These are phyloP conservation scores for Pisolithus orientalis DNA, from an alignment of 768 basidiomycete species.

Conservation along the genomic window DNA sequence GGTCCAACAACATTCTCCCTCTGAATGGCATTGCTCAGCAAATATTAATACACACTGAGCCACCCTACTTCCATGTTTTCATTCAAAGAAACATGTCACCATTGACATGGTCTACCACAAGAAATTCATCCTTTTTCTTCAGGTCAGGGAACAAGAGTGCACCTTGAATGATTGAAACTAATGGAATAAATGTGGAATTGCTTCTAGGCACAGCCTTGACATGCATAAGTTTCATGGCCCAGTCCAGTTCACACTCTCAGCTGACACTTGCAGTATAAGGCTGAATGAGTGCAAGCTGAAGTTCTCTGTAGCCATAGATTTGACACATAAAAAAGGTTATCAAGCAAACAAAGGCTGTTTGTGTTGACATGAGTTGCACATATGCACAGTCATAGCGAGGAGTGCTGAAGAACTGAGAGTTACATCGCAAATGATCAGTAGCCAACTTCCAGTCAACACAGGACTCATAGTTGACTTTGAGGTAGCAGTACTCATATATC, in stretches of 20 bases:
- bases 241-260: slow-evolving; percentile 9
- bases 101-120: slow-evolving; percentile 26
- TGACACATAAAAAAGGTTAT: slow-evolving; percentile 14
- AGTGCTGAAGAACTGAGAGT: slow-evolving; percentile 21
- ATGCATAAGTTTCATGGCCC: slow-evolving; percentile 14
- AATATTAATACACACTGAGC: too few relatives aligned
- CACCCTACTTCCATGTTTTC: background rate
- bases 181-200: slow-evolving; percentile 17
- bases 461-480: slow-evolving; percentile 24
- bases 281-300: slow-evolving; percentile 13
- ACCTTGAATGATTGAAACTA: slow-evolving; percentile 24
- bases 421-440: slow-evolving; percentile 25
- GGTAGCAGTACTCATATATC: slow-evolving; percentile 22
- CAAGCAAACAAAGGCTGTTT: slow-evolving; percentile 14
- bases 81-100: slow-evolving; percentile 20
- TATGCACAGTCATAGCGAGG: slow-evolving; percentile 26
- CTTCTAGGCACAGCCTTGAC: slow-evolving; percentile 4
- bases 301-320: slow-evolving; percentile 3
- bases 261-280: slow-evolving; percentile 6
- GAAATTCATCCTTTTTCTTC: slow-evolving; percentile 11
- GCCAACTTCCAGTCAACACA: slow-evolving; percentile 21
- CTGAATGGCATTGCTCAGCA: too few relatives aligned
- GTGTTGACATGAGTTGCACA: slow-evolving; percentile 7
- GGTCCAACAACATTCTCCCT: too few relatives aligned
- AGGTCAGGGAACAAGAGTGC: slow-evolving; percentile 15